Percentiles rank a stretch among this genome's conserved stretches.
Evolutionary conservation across 768 basidiomycete genomes (phyloP).

Genomic region (Postia placenta): DNA sequence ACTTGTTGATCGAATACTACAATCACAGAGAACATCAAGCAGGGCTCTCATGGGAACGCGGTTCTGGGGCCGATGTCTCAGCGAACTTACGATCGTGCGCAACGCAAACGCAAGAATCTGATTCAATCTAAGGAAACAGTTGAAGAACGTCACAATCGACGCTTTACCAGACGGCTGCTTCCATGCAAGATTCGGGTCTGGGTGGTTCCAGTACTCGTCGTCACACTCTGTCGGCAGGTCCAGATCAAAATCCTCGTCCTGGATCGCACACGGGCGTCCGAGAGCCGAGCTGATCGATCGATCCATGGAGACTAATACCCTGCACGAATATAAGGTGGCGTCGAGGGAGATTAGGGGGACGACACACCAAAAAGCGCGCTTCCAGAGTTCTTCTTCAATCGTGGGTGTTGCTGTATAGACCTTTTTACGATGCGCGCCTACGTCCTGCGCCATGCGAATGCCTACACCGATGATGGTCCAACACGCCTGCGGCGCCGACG

Average conservation of each 20-base stretch:
- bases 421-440: constrained; percentile 60
- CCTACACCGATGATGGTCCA: constrained; percentile 60
- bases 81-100: constrained; percentile 54
- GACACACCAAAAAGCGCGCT: constrained; percentile 56
- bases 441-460: constrained; percentile 68
- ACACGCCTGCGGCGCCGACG: constrained; percentile 41
- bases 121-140: constrained; percentile 56
- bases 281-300: constrained; percentile 40
- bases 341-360: not conserved
- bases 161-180: constrained; percentile 59
- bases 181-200: constrained; percentile 51
- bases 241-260: constrained; percentile 76
- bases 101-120: constrained; percentile 66
- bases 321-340: constrained; percentile 15
- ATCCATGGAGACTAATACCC: constrained; percentile 47
- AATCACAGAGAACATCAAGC: not conserved
- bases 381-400: constrained; percentile 68
- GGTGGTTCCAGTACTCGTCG: constrained; percentile 68
- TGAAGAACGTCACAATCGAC: constrained; percentile 54
- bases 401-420: constrained; percentile 33
- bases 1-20: constrained; percentile 70
- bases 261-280: constrained; percentile 67
- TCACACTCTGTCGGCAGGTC: constrained; percentile 79
- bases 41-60: too few species aligned
- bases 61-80: constrained; percentile 2